A percentile compares a stretch with the other conserved stretches of the same genome.
phyloP scores from a whole-genome alignment of 805 yeast genomes.

The Yarrowia hollandica region DNA sequence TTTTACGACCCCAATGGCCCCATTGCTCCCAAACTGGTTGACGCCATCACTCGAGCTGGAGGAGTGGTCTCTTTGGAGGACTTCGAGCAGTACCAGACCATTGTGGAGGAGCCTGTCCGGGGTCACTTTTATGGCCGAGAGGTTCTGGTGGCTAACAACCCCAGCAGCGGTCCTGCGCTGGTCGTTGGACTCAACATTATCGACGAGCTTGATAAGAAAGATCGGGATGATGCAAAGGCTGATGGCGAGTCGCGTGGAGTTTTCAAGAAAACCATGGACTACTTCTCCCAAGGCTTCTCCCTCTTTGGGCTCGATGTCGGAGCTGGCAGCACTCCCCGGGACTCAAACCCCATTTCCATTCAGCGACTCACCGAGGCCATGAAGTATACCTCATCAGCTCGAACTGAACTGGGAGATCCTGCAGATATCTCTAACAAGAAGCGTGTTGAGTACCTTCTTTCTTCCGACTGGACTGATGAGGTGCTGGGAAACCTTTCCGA shows the following conservation, averaged over 20 bases:
- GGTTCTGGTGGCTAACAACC: slow-evolving; percentile 64
- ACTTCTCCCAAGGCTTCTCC: neutral
- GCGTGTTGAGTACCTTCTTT: slow-evolving; percentile 49
- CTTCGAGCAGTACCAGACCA: slow-evolving; percentile 60
- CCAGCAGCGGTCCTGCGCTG: slow-evolving; percentile 82
- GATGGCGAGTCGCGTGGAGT: slow-evolving; percentile 33
- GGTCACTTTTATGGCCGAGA: slow-evolving; percentile 48
- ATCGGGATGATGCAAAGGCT: slow-evolving; percentile 39
- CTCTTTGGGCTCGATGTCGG: neutral
- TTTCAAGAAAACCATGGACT: neutral
- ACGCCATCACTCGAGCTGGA: slow-evolving; percentile 52
- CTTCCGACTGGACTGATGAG: slow-evolving; percentile 57
- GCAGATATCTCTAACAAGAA: slow-evolving; percentile 37
- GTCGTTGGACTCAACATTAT: slow-evolving; percentile 70
- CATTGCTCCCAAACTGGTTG: slow-evolving; percentile 61
- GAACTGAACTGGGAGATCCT: slow-evolving; percentile 83
- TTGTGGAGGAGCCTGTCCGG: slow-evolving; percentile 47
- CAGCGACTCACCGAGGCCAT: slow-evolving; percentile 79
- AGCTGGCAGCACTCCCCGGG: slow-evolving; percentile 35
- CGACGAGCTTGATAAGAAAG: slow-evolving; percentile 45
- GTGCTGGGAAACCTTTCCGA: slow-evolving; percentile 56
- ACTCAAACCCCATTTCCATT: slow-evolving; percentile 50
- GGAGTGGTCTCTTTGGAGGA: slow-evolving; percentile 72
- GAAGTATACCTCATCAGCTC: slow-evolving; percentile 90
- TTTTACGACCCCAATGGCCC: slow-evolving; percentile 84